A percentile compares a stretch with the other conserved stretches of the same genome.
These are phyloP conservation scores for Abrus pulchellus DNA, from an alignment of 306 rosid species.

Conservation along the genomic window DNA sequence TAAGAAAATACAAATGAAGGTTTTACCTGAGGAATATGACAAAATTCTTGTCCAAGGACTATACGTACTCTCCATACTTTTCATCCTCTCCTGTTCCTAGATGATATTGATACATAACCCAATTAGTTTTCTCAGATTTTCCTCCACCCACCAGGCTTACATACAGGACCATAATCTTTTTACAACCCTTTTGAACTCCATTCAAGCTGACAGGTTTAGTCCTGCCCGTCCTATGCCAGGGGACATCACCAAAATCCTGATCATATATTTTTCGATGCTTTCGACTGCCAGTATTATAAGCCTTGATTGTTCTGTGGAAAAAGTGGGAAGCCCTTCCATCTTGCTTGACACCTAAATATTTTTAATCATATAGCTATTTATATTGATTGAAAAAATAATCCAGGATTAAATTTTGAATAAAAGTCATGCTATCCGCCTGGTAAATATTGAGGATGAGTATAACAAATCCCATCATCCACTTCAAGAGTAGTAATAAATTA, in stretches of 20 bases:
- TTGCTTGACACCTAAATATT: conserved; percentile 70
- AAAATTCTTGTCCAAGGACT: conserved; percentile 47
- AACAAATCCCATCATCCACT: conserved; percentile 77
- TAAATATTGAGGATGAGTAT: conserved; percentile 79
- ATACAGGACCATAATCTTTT: conserved; percentile 89
- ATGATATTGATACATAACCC: conserved; percentile 88
- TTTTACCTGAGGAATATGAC: conserved; percentile 58
- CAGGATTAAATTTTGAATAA: conserved; percentile 22
- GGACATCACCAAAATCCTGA: conserved; percentile 75
- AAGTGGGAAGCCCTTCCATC: conserved; percentile 80
- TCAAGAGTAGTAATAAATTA: conserved; percentile 77
- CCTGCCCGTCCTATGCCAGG: conserved; percentile 92
- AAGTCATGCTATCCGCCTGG: conserved; percentile 62
- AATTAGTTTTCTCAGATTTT: conserved; percentile 82
- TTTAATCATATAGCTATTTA: not conserved
- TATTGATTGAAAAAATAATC: conserved; percentile 28
- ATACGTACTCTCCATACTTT: conserved; percentile 59
- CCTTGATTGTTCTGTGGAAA: conserved; percentile 84
- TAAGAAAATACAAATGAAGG: conserved; percentile 11
- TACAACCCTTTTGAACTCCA: conserved; percentile 75
- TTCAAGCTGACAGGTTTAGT: conserved; percentile 77
- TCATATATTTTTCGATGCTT: conserved; percentile 74
- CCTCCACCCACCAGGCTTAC: conserved; percentile 61
- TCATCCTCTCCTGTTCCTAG: conserved; percentile 76
- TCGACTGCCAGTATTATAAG: conserved; percentile 79